Evolutionary conservation across 2,329 filamentous ascomycete genomes (phyloP), one percentile per base, ranked within the genome.

Genomic region (Paraconiothyrium sp.): DNA sequence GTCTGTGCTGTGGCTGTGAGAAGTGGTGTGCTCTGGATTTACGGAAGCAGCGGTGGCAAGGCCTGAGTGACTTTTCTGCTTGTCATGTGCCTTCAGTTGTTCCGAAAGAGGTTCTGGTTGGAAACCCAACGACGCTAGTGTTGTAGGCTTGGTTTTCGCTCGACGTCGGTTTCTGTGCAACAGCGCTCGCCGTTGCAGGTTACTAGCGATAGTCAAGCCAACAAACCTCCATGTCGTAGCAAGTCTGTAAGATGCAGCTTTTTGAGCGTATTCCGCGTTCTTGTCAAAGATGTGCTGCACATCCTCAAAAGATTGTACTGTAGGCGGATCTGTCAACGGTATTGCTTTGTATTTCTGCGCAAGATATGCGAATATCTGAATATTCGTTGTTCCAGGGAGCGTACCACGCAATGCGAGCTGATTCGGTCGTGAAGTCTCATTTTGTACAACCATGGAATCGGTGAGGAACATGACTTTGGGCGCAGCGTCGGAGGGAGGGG

Each of bases 201-300:
- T 84, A 60, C 83, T 80, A 2, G 82, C 71, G 57, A 87, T 78
- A 30, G 83, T 80, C 58, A 81, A 79, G 57, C 83, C 84, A 37
- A 88, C 74, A 24, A 89, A 82, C 57, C 82, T 83, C 87, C 87
- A 90, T 22, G 85, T 86, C 64, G 88, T 84, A 35, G 87, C 84
- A 49, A 86, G 76, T 57, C 83, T 81, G 65, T 84, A 79, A 63
- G 84, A 76, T 43, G 82, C 81, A 37, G 82, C 81, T 59, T 80
- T 76, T 63, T 86, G 81, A 30, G 85, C 85, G 65, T 84, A 81
- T 49, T 81, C 77, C 5, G 84, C 84, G 73, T 89, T 89, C 37
- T 83, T 80, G 57, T 84, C 80, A 54, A 88, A 83, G 6, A 81
- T 79, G 10, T 80, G 77, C 41, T 76, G 68, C 13, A 80, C 39